Evolutionary conservation across 164 flowering plant species (phyloP), one percentile per base, ranked within the genome.

Genomic region (Paratinospora sagittata): DNA sequence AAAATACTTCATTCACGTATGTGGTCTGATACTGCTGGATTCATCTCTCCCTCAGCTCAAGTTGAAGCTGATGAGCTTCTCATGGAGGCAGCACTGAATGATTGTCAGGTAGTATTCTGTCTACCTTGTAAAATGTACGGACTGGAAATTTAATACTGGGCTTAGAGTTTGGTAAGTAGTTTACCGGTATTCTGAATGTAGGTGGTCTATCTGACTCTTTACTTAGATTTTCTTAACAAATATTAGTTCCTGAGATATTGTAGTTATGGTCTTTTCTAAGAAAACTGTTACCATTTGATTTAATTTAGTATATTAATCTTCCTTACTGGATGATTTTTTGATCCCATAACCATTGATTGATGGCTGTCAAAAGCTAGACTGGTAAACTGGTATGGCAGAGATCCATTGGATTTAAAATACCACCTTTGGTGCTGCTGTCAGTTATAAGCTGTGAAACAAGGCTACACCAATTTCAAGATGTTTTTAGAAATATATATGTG

Each of bases 1-100:
- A 81, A 79, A 78, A 81, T 30, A 71, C 80, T 87, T 43, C 82
- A 78, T 75, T 73, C 66, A 43, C 88, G 89, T 45, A 79, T 90
- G 83, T 82, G 86, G 89, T 77, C 79, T n/a, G 90, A 88, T 78
- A 73, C 88, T 70, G 67, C 81, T 64, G 95, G 95, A 75, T 76
- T 81, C 12, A 84, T 89, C 66, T 76, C 86, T 60, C 71, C 57
- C 14, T 72, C 73, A 39, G 77, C 78, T 81, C 89, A 84, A 74
- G 79, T 79, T 68, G 95, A 88, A 81, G 86, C 92, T 24, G 90
- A 87, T 82, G 88, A 88, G 70, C 90, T 90, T 75, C 87, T 87
- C 37, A 85, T 90, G 92, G 95, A 90, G 49, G 90, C 92, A 69
- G 90, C 95, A 73, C 66, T 84, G 69, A 85, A 82, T 63, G 64